These are phyloP conservation scores for Paradendryphiella salina DNA, from an alignment of 2,329 filamentous ascomycete species.

Conservation along the genomic window DNA sequence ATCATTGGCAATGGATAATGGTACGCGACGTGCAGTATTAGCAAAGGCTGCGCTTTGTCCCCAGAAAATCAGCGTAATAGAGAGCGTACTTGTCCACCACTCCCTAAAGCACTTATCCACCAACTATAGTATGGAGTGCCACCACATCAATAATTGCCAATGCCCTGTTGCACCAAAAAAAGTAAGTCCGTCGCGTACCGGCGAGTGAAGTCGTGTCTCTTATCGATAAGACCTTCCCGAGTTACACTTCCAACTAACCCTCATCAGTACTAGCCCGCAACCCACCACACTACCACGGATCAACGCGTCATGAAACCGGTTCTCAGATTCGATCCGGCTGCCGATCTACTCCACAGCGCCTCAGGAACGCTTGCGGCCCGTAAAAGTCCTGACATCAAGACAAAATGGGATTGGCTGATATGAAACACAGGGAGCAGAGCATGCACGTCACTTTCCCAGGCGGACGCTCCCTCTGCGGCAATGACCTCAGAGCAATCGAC, in stretches of 20 bases:
- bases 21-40: too few relatives aligned
- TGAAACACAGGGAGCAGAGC: neutral
- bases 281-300: neutral
- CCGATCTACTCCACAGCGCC: slow-evolving; percentile 15
- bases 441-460: slow-evolving; percentile 13
- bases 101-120: neutral
- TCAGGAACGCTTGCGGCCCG: slow-evolving; percentile 5
- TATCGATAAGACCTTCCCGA: slow-evolving; percentile 5
- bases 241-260: neutral
- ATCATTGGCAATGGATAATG: too few relatives aligned
- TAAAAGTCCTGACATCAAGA: slow-evolving; percentile 36
- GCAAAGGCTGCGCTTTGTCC: too few relatives aligned
- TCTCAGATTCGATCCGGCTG: slow-evolving; percentile 11
- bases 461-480: neutral
- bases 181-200: neutral
- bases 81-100: too few relatives aligned
- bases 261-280: neutral
- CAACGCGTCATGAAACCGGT: slow-evolving; percentile 27
- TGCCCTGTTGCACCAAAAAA: neutral
- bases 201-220: neutral
- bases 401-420: slow-evolving; percentile 17
- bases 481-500: slow-evolving; percentile 10
- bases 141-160: neutral
- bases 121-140: neutral
- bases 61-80: too few relatives aligned